Base-by-base conservation (phyloP, 2,329 filamentous ascomycete species). In the Zymoseptoria pseudotritici region DNA sequence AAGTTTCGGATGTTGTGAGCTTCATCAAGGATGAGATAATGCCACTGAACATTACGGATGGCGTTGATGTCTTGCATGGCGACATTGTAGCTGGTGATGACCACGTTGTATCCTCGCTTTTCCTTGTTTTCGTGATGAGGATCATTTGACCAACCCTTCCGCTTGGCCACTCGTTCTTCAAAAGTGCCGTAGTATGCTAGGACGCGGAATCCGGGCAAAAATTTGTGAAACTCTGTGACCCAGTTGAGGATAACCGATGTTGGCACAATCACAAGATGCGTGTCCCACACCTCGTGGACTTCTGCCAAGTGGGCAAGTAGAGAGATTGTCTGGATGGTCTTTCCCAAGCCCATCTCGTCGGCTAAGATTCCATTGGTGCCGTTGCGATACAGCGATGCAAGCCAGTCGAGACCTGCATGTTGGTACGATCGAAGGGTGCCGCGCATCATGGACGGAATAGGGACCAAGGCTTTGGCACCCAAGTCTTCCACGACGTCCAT, bases 141-240 rank as follows among this genome's bases (percentile, higher is more conserved):
- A 64, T 96, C 89, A 59, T 94, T 90, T 68, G 88, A 91, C 94
- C 94, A 99, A 1, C 94, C 93, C 70, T 88, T 86, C 26, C 95
- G 88, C 75, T 97, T 97, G 66, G 87, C 82, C 72, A 90, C 92
- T 53, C 94, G 87, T 75, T 99, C 94, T 66, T 97, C 91, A 68
- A 92, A 89, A 50, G 88, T 90, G 51, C 95, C 94, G 72, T 97
- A 99, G 77, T 99, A 99, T 0, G 92, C 94, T 61, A 99, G 80
- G 58, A 99, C 96, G 73, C 97, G 97, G 80, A 99, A 99, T 0
- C 94, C 93, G 2, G 95, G 94, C 59, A 92, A 90, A 85, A 93
- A 99, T 73, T 99, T 99, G 72, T 97, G 97, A 82, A 99, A 99
- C 75, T 99, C 94, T 89, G 97, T 97, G 74, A 99, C 95, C 94